These are phyloP conservation scores for Amoeboaphelidium protococcarum DNA, from an alignment of 371 early-diverging fungal genomes.

Conservation along the genomic window DNA sequence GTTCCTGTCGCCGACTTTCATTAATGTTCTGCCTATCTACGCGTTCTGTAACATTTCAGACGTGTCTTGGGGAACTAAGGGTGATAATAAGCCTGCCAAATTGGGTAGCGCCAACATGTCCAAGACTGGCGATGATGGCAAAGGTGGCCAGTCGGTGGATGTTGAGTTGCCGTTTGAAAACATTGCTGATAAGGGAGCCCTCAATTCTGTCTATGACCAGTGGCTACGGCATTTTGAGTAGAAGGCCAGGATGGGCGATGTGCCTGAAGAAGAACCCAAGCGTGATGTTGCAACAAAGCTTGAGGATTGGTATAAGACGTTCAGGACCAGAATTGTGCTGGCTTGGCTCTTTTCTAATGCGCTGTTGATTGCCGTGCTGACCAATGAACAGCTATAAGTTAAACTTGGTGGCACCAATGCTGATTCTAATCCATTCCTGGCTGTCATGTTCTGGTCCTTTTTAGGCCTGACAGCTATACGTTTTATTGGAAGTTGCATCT, in stretches of 20 bases:
- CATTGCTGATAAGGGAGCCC: not conserved
- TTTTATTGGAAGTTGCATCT: not conserved
- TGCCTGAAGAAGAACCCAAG: slow-evolving; percentile 16
- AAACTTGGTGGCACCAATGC: not conserved
- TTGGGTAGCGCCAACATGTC: slow-evolving; percentile 22
- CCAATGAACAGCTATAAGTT: not conserved
- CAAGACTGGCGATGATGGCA: slow-evolving; percentile 22
- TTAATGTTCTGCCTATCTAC: slow-evolving; percentile 71
- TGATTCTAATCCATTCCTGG: not conserved
- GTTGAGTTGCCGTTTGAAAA: slow-evolving; percentile 3
- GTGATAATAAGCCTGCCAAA: slow-evolving; percentile 31
- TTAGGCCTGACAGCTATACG: not conserved
- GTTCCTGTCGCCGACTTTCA: slow-evolving; percentile 50
- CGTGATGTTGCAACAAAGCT: slow-evolving; percentile 46
- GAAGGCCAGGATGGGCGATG: too few relatives aligned
- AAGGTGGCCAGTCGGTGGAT: slow-evolving; percentile 17
- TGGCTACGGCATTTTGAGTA: slow-evolving; percentile 8
- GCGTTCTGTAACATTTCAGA: slow-evolving; percentile 75
- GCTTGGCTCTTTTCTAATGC: slow-evolving; percentile 58
- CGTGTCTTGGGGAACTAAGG: slow-evolving; percentile 85
- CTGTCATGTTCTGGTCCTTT: not conserved
- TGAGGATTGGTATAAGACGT: slow-evolving; percentile 58
- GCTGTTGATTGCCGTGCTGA: slow-evolving; percentile 26
- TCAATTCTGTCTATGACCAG: slow-evolving; percentile 4
- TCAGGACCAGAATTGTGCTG: slow-evolving; percentile 55